A percentile compares a stretch with the other conserved stretches of the same genome.
These are phyloP conservation scores for Rhizopus arrhizus DNA, from an alignment of 371 early-diverging fungal genomes.

Conservation along the genomic window DNA sequence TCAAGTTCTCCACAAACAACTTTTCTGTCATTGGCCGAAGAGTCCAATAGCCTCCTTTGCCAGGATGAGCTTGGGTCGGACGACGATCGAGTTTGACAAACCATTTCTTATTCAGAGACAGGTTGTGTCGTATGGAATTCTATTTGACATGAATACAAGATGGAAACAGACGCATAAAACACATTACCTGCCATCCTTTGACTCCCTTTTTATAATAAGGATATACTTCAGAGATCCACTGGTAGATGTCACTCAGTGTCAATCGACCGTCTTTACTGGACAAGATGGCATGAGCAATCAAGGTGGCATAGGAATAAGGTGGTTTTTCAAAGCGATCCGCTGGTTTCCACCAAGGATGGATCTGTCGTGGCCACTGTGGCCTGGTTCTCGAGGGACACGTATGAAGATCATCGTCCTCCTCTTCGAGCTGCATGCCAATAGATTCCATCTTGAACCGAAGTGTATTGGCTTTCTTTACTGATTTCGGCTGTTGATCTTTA, in stretches of 20 bases:
- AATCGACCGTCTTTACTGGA: conserved; percentile 16
- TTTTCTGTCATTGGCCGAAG: conserved; percentile 59
- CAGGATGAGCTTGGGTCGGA: conserved; percentile 83
- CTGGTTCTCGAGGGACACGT: no score
- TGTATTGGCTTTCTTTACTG: no score
- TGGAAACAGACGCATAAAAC: neutral
- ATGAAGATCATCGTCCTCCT: no score
- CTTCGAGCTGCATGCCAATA: no score
- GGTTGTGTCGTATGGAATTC: conserved; percentile 98
- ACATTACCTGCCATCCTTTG: no score
- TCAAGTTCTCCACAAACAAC: conserved; percentile 48
- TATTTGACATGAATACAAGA: conserved; percentile 27
- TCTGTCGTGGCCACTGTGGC: no score
- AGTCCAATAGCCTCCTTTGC: conserved; percentile 97
- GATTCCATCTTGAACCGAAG: no score
- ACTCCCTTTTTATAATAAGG: no score
- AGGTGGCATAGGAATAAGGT: conserved; percentile 89
- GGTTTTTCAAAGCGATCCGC: conserved; percentile 56
- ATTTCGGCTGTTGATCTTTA: conserved; percentile 12
- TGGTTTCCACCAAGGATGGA: no score
- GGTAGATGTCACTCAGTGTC: no score
- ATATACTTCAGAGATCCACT: no score
- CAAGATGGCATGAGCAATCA: conserved; percentile 91
- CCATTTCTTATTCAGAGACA: conserved; percentile 90
- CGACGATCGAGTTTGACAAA: conserved; percentile 89